Evolutionary conservation across 495 filamentous ascomycete genomes (phyloP).

Genomic region (Bathelium albidoporum): DNA sequence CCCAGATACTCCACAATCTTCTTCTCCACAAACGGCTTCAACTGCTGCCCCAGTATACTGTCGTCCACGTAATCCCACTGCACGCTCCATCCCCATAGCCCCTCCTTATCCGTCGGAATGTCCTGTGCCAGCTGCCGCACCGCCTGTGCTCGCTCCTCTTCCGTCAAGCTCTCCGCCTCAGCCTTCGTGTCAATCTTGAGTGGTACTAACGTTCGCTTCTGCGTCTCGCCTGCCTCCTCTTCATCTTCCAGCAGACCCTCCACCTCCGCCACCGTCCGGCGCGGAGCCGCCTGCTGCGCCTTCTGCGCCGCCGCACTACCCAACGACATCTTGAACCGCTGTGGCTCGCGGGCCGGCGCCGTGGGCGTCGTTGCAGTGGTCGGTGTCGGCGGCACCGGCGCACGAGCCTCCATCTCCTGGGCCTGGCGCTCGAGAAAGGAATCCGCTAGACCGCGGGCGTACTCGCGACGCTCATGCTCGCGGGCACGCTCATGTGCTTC

Average conservation of each 20-base stretch:
- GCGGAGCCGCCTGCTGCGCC: slow-evolving; percentile 54
- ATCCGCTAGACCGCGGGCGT: slow-evolving; percentile 79
- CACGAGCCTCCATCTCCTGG: slow-evolving; percentile 58
- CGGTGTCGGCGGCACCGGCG: slow-evolving; percentile 28
- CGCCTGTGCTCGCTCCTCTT: slow-evolving; percentile 42
- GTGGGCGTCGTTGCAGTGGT: no score
- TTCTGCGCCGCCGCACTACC: slow-evolving; percentile 77
- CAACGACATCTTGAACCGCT: slow-evolving; percentile 88
- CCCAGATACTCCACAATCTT: slow-evolving; percentile 95
- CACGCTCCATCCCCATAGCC: slow-evolving; percentile 83
- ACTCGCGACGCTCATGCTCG: slow-evolving; percentile 61
- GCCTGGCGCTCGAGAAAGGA: slow-evolving; percentile 86
- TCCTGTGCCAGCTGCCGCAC: slow-evolving; percentile 65
- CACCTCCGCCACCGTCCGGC: slow-evolving; percentile 83
- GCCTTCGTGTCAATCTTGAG: slow-evolving; percentile 81
- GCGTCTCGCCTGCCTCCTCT: slow-evolving; percentile 48
- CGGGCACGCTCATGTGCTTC: slow-evolving; percentile 65
- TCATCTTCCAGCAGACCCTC: slow-evolving; percentile 86
- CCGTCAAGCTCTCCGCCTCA: slow-evolving; percentile 33
- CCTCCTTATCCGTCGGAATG: slow-evolving; percentile 78
- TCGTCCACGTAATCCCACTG: slow-evolving; percentile 93
- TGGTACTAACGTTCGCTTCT: slow-evolving; percentile 74
- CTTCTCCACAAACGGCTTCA: slow-evolving; percentile 93
- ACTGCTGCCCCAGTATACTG: slow-evolving; percentile 69
- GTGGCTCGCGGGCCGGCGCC: slow-evolving; percentile 57